Percentiles rank a stretch among this genome's conserved stretches.
phyloP scores from a whole-genome alignment of 805 yeast genomes.

The Lipomyces lipofer region DNA sequence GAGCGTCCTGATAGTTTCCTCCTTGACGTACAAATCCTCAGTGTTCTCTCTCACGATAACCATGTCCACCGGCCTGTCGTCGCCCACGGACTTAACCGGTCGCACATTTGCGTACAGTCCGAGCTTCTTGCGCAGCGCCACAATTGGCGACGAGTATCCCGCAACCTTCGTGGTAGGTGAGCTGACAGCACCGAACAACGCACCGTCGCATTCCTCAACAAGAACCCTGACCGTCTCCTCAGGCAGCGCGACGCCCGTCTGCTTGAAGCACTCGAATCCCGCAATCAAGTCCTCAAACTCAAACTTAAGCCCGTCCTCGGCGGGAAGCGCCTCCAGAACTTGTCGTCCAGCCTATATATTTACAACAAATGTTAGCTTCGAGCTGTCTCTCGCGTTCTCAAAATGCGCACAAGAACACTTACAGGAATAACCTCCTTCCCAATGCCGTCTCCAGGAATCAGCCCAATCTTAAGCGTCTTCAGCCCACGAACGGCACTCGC shows the following conservation, averaged over 20 bases:
- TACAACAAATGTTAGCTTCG: too few species aligned
- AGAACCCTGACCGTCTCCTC: slow-evolving; percentile 82
- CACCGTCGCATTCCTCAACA: slow-evolving; percentile 88
- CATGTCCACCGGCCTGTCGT: slow-evolving; percentile 90
- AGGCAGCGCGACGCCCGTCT: slow-evolving; percentile 95
- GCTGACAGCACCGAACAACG: slow-evolving; percentile 92
- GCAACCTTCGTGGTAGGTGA: slow-evolving; percentile 92
- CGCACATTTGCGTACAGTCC: slow-evolving; percentile 96
- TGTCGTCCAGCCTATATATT: slow-evolving; percentile 75
- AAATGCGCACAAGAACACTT: slow-evolving; percentile 9
- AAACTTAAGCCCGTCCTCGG: slow-evolving; percentile 73
- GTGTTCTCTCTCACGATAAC: slow-evolving; percentile 98
- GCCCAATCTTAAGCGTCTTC: slow-evolving; percentile 44
- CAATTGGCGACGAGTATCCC: slow-evolving; percentile 98
- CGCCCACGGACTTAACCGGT: slow-evolving; percentile 92
- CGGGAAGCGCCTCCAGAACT: slow-evolving; percentile 77
- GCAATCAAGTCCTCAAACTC: slow-evolving; percentile 88
- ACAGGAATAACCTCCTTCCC: slow-evolving; percentile 96
- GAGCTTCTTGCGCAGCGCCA: slow-evolving; percentile 93
- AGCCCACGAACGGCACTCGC: slow-evolving; percentile 12
- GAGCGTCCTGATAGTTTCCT: slow-evolving; percentile 64
- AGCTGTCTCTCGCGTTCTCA: neutral
- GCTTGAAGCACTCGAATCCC: slow-evolving; percentile 89
- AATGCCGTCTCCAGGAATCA: slow-evolving; percentile 98
- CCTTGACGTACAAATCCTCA: slow-evolving; percentile 94